Percentiles rank a stretch among this genome's conserved stretches.
These are phyloP conservation scores for Crotalaria pallida DNA, from an alignment of 306 rosid genomes.

Conservation along the genomic window DNA sequence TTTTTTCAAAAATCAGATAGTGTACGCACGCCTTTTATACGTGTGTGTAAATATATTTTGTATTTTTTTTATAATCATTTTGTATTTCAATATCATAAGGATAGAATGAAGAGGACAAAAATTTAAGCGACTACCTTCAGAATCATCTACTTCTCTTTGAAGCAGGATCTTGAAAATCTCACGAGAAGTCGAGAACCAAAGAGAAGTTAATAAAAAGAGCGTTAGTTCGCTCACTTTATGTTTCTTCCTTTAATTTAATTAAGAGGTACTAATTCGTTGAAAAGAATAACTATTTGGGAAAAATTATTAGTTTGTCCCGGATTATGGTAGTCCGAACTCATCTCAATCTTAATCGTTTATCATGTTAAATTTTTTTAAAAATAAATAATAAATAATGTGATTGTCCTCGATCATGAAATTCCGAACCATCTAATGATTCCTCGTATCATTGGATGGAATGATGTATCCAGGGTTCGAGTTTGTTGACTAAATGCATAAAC, in stretches of 20 bases:
- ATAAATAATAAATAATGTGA: too few relatives aligned
- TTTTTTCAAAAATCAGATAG: neutral
- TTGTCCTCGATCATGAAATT: too few relatives aligned
- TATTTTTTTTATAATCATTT: neutral
- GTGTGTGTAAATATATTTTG: too few relatives aligned
- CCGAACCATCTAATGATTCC: too few relatives aligned
- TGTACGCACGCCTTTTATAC: neutral
- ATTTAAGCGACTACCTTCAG: neutral
- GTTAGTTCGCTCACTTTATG: constrained; percentile 18
- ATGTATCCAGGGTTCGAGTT: constrained; percentile 16
- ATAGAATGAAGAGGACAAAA: neutral
- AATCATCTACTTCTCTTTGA: neutral
- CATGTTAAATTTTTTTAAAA: too few relatives aligned
- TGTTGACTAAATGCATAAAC: constrained; percentile 40
- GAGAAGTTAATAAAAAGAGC: neutral
- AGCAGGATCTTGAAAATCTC: neutral
- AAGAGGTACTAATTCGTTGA: constrained; percentile 27
- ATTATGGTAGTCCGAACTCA: too few relatives aligned
- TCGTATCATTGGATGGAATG: constrained; percentile 31
- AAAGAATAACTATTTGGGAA: constrained; percentile 19
- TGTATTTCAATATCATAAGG: neutral
- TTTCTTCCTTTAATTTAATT: neutral
- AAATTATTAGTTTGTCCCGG: too few relatives aligned
- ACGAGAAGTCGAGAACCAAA: neutral
- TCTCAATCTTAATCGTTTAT: too few relatives aligned